Base-by-base conservation (phyloP, 1,139 yeast genomes). In the Eremothecium gossypii region DNA sequence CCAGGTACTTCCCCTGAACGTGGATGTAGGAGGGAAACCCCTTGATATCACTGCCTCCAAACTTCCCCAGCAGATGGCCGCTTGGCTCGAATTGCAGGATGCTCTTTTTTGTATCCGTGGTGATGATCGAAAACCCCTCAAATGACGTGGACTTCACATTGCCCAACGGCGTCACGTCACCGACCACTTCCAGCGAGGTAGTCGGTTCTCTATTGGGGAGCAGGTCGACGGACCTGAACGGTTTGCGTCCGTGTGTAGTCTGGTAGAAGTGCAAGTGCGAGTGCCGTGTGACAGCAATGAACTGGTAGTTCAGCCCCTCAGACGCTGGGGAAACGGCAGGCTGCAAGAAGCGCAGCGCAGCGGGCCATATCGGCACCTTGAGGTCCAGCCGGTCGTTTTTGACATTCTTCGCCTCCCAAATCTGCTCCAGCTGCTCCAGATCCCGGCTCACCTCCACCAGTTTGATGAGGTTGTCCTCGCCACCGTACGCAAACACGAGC, bases 391-490 rank as follows among this genome's bases (percentile, higher is more conserved):
- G 76, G 57, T 79, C 81, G 51, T 79, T 76, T 41, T 77, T 73
- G 9, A 81, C 86, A 59, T 83, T 83, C 54, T 79, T 79, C 1
- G 74, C 79, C 60, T 69, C 67, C 66, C 78, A 74, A 1, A 80
- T 48, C 10, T 64, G 56, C 33, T 64, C 58, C 41, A 53, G 52
- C 6, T 44, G 36, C 5, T 49, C 29, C 8, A 49, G 54, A 33
- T 49, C 49, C 6, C 42, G 8, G 39, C 65, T 68, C 12, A 80
- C 47, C 40, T 68, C 61, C 1, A 77, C 61, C 14, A 83, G 61
- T 46, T 73, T 74, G 3, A 81, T 64, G 51, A 81, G 82, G 48
- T 77, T 76, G 51, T 83, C 87, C 57, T 81, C 76, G 35, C 93
- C 94, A 38, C 91, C 94, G 54, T 66, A 74, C 0, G 85, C 89